Base-by-base conservation (phyloP, 1,284 basidiomycete species). In the Malassezia dermatis region DNA sequence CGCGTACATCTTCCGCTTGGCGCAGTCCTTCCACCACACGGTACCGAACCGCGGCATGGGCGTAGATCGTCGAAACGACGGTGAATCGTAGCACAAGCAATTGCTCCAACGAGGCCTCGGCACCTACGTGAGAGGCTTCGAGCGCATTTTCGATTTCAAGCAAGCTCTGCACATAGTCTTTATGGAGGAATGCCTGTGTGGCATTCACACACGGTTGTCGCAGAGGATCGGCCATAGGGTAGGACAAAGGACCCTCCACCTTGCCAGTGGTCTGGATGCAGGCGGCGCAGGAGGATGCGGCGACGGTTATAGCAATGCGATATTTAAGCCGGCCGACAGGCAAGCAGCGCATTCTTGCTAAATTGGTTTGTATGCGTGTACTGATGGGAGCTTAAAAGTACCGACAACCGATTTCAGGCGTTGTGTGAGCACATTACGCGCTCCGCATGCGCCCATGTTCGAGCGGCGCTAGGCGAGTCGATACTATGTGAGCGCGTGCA, bases 351-450 rank as follows among this genome's bases (percentile, higher is more conserved):
- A 46, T 72, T 8, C 59, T 69, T 8, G 60, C 64, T 15, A 48
- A 56, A 35, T 44, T 63, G 10, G 58, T 64, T 34, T 23, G 57
- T 42, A 30, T 17, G 6, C 23, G 39, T 12, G 12, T 35, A 3
- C 28, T 48, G 15, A 46, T 34, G 11, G 15, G 11, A 62, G 55
- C 59, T 67, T 53, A 53, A 54, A 27, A 63, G 65, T 49, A 57
- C 60, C 31, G 66, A 69, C 51, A 65, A 67, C 27, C 56, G 60
- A 1, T 64, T 62, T 32, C 67, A 66, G 45, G 48, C 60, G 4
- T 62, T 68, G 35, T 73, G 71, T 46, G 34, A 53, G 21, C 57
- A 63, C 34, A 60, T 73, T 30, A 73, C 71, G 6, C 53, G 64
- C 1, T 35, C 52, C 24, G 66, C 67, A 11, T 73, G 71, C 50